These are phyloP conservation scores for Stagonosporopsis vannaccii DNA, from an alignment of 2,329 filamentous ascomycete genomes.

Conservation along the genomic window DNA sequence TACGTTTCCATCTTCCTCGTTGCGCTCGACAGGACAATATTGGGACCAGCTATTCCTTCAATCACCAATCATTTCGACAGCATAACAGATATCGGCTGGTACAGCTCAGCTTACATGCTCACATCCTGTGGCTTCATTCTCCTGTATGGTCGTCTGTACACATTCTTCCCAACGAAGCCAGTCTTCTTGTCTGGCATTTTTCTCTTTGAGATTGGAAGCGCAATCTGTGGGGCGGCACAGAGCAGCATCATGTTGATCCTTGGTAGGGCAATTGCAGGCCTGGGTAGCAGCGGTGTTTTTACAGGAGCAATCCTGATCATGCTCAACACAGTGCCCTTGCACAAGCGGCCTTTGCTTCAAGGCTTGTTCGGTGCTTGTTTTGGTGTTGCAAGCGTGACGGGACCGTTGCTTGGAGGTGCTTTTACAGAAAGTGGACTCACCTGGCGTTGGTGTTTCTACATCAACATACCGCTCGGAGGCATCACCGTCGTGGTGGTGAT, in stretches of 20 bases:
- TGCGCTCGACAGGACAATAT: constrained; percentile 54
- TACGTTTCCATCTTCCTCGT: constrained; percentile 46
- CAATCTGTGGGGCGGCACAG: constrained; percentile 59
- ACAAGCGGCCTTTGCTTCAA: constrained; percentile 52
- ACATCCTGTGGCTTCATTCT: constrained; percentile 52
- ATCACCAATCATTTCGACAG: constrained; percentile 56
- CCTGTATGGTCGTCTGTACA: constrained; percentile 56
- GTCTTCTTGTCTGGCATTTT: constrained; percentile 58
- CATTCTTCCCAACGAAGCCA: constrained; percentile 58
- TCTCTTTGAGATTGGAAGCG: constrained; percentile 60
- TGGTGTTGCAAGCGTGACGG: constrained; percentile 51
- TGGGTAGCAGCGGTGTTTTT: constrained; percentile 43
- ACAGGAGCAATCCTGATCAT: constrained; percentile 46
- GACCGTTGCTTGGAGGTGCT: constrained; percentile 55
- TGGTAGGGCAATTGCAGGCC: constrained; percentile 41
- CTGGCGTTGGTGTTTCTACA: constrained; percentile 58
- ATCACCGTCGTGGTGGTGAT: constrained; percentile 48
- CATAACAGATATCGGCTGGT: constrained; percentile 55
- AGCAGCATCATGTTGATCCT: constrained; percentile 40
- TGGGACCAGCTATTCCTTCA: constrained; percentile 54
- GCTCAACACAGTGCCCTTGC: constrained; percentile 48
- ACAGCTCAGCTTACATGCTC: constrained; percentile 50
- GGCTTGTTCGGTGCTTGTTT: constrained; percentile 51
- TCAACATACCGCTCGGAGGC: constrained; percentile 62
- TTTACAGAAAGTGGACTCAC: constrained; percentile 52